These are phyloP conservation scores for Nakaseomyces uthaithaninus DNA, from an alignment of 1,139 yeast genomes.

Conservation along the genomic window DNA sequence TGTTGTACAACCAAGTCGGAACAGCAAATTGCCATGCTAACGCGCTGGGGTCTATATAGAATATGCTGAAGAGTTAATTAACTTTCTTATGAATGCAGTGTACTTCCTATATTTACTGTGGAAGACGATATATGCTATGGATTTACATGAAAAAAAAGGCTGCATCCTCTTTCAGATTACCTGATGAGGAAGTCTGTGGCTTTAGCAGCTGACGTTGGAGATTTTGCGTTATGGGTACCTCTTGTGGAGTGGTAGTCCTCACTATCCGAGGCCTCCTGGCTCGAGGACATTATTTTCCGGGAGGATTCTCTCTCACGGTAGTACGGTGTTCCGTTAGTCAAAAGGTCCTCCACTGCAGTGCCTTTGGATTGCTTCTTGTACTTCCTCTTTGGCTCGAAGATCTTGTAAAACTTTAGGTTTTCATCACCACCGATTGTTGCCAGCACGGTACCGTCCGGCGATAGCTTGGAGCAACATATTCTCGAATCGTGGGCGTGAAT, in stretches of 20 bases:
- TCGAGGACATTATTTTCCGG: not conserved
- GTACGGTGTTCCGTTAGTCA: slow-evolving; percentile 2
- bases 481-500: slow-evolving; percentile 83
- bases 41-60: no score
- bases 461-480: slow-evolving; percentile 71
- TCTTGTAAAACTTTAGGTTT: slow-evolving; percentile 88
- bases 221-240: slow-evolving; percentile 1
- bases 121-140: no score
- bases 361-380: slow-evolving; percentile 17
- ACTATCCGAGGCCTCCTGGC: not conserved
- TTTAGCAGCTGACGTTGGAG: slow-evolving; percentile 5
- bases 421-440: slow-evolving; percentile 98
- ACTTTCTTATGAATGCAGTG: no score
- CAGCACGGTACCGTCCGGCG: slow-evolving; percentile 82
- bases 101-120: no score
- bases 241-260: not conserved
- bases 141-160: not conserved
- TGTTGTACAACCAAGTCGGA: no score
- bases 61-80: no score
- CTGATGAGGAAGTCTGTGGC: slow-evolving; percentile 6
- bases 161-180: not conserved
- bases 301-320: slow-evolving; percentile 4
- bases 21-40: no score
- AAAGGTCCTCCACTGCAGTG: slow-evolving; percentile 11
- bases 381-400: slow-evolving; percentile 50